Percentiles rank a stretch among this genome's conserved stretches.
phyloP scores from a whole-genome alignment of 192 early-diverging fungal genomes.

The Chytriomyces sp. region DNA sequence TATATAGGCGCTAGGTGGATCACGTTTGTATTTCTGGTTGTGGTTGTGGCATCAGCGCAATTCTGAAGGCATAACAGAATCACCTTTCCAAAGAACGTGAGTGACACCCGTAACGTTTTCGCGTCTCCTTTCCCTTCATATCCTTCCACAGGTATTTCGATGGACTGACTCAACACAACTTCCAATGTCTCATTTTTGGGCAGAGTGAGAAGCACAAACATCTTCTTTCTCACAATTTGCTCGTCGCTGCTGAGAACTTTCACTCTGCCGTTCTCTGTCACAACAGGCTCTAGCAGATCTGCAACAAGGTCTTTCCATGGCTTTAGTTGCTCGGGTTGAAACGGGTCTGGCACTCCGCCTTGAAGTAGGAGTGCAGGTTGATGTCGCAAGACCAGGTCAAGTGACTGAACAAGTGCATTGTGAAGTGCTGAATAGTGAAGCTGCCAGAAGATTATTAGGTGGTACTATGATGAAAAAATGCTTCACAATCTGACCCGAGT shows the following conservation, averaged over 20 bases:
- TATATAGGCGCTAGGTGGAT: conserved; percentile 5
- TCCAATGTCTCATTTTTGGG: conserved; percentile 16
- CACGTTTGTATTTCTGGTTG: not conserved
- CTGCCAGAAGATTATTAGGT: not conserved
- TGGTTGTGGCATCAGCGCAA: not conserved
- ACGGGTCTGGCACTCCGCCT: conserved; percentile 25
- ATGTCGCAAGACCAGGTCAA: conserved; percentile 26
- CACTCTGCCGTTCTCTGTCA: not conserved
- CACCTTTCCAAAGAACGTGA: conserved; percentile 30
- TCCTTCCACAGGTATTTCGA: conserved; percentile 2
- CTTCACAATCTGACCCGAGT: conserved; percentile 5
- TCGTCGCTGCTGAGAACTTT: conserved; percentile 18
- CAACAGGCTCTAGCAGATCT: conserved; percentile 9
- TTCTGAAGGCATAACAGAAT: not conserved
- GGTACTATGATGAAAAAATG: not conserved
- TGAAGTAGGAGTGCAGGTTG: conserved; percentile 28
- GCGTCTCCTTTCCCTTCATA: not conserved
- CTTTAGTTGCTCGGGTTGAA: conserved; percentile 11
- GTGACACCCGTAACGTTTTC: not conserved
- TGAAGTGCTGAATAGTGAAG: conserved; percentile 18
- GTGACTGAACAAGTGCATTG: conserved; percentile 27
- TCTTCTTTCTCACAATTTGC: conserved; percentile 26
- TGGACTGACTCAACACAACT: conserved; percentile 20
- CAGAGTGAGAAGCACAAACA: conserved; percentile 30
- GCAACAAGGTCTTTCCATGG: conserved; percentile 29